Base-by-base conservation (phyloP, 2,329 filamentous ascomycete genomes). In the Fusarium circinatum region DNA sequence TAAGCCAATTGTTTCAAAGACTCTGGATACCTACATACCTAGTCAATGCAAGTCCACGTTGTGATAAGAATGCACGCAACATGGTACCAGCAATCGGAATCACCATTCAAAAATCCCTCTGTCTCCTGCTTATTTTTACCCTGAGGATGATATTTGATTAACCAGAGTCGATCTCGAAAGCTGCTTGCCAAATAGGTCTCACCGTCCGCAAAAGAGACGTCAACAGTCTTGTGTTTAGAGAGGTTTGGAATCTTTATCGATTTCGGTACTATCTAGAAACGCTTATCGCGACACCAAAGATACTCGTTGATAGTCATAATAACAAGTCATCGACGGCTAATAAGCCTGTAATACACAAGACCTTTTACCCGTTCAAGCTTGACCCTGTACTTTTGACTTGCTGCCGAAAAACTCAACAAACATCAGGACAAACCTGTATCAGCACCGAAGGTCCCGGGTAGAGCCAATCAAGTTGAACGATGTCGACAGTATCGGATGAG, bases 391-490 rank as follows among this genome's bases (percentile, higher is more conserved):
- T 68, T 28, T 68, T 65, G 52, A 51, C 26, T 58, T 36, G 36
- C 36, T 65, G 45, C 52, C 38, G 61, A 65, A 64, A 32, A 61
- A 55, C 47, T 57, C 66, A 70, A 68, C 60, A 39, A 34, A 57
- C 58, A 64, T 65, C 64, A 58, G 57, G 65, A 67, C 54, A 64
- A 34, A 66, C 39, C 70, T 51, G 42, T 45, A 54, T 34, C 61
- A 62, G 63, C 48, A 57, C 52, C 42, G 17, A 70, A 51, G 39
- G 62, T 56, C 65, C 65, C 48, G 56, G 63, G 62, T 55, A 68
- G 62, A 38, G 39, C 70, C 64, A 77, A 75, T 70, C 75, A 75
- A 24, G 34, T 38, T 52, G 30, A 24, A 47, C 49, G 49, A 48
- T 41, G 44, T 45, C 22, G 49, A 45, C 39, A 59, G 42, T 18